Percentiles rank a stretch among this genome's conserved stretches.
Evolutionary conservation across 306 rosid species (phyloP).

Genomic region (Cucumis cinereus): DNA sequence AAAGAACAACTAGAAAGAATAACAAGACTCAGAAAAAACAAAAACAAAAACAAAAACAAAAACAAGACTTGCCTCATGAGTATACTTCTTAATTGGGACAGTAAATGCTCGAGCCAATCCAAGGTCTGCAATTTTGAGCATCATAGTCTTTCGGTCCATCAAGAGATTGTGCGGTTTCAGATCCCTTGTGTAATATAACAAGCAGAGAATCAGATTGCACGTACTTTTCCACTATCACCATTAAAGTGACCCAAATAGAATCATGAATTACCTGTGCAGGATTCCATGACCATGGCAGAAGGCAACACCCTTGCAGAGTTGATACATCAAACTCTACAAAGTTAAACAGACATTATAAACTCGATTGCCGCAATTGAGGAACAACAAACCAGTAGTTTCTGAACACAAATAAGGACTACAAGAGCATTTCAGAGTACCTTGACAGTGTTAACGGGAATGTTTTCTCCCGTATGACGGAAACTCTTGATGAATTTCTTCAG

Average conservation of each 20-base stretch:
- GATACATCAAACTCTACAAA: slow-evolving; percentile 71
- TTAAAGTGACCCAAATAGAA: neutral
- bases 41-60: too few relatives aligned
- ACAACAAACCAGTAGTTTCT: neutral
- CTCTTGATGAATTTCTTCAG: slow-evolving; percentile 64
- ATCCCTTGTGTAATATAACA: slow-evolving; percentile 30
- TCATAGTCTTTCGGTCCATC: slow-evolving; percentile 73
- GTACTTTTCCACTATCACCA: neutral
- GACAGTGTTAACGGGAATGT: slow-evolving; percentile 29
- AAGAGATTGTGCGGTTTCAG: slow-evolving; percentile 92
- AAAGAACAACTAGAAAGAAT: neutral
- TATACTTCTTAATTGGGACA: slow-evolving; percentile 82
- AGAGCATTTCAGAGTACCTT: slow-evolving; percentile 26
- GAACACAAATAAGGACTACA: neutral
- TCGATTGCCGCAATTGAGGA: neutral
- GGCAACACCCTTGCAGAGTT: slow-evolving; percentile 94
- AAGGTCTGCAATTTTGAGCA: slow-evolving; percentile 89
- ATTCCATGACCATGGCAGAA: slow-evolving; percentile 96
- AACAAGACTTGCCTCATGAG: slow-evolving; percentile 56
- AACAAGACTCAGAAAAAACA: neutral
- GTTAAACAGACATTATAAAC: neutral
- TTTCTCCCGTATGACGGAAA: slow-evolving; percentile 52
- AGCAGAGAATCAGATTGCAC: neutral
- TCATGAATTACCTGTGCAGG: slow-evolving; percentile 50
- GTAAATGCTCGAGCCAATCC: slow-evolving; percentile 91